These are phyloP conservation scores for Hibiscus mutabilis DNA, from an alignment of 345 rosid genomes.

Conservation along the genomic window DNA sequence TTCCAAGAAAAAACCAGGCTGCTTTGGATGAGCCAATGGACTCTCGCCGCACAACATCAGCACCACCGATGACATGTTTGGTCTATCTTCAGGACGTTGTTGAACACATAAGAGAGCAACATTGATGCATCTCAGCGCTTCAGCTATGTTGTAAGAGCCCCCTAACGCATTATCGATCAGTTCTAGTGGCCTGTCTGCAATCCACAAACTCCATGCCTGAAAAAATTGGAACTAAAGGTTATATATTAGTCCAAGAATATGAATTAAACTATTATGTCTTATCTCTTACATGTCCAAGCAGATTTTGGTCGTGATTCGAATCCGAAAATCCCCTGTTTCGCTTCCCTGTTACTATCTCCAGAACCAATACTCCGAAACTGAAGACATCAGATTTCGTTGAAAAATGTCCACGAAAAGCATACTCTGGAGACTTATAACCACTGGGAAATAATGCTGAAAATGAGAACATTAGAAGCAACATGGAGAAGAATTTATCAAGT, in stretches of 20 bases:
- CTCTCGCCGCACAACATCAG: too few relatives aligned
- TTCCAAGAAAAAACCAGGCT: too few relatives aligned
- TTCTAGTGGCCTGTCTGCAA: too few relatives aligned
- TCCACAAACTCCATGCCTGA: background rate
- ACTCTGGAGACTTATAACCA: constrained; percentile 12
- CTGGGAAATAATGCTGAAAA: background rate
- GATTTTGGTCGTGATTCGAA: background rate
- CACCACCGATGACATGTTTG: too few relatives aligned
- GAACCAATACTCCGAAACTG: constrained; percentile 9
- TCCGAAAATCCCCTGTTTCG: constrained; percentile 3
- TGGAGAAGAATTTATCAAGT: background rate
- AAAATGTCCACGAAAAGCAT: constrained; percentile 6
- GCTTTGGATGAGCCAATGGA: too few relatives aligned
- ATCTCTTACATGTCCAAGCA: constrained; percentile 9
- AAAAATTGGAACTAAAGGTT: background rate
- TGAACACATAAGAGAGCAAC: too few relatives aligned
- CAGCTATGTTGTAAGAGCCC: too few relatives aligned
- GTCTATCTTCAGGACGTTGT: too few relatives aligned
- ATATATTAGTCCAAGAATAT: background rate
- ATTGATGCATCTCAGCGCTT: too few relatives aligned
- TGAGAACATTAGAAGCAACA: background rate
- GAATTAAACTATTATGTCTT: background rate
- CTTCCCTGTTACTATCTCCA: constrained; percentile 10
- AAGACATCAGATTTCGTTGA: constrained; percentile 12
- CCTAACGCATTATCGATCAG: too few relatives aligned